Base-by-base conservation (phyloP, 495 filamentous ascomycete species). In the Glonium stellatum region DNA sequence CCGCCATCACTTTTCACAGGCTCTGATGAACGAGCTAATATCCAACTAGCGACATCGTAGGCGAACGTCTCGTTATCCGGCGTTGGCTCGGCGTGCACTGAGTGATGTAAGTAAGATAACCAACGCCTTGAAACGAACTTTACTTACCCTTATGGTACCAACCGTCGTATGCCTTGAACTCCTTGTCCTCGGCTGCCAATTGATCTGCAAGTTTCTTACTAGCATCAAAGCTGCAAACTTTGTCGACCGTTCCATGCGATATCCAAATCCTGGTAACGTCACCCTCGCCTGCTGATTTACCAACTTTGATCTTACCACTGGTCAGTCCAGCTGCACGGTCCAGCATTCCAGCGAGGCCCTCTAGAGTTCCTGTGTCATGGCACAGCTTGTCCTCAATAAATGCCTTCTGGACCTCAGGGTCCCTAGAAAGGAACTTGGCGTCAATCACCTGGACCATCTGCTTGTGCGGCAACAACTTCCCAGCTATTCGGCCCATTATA, bases 341-440 rank as follows among this genome's bases (percentile, higher is more conserved):
- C 64, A 96, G 69, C 84, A 96, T 82, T 0, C 82, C 84, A 1
- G 84, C 76, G 31, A 95, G 66, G 1, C 86, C 87, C 69, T 88
- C 84, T 19, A 95, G 72, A 41, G 90, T 95, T 12, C 90, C 92
- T 0, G 80, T 88, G 67, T 89, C 77, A 72, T 95, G 89, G 69
- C 82, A 79, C 57, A 96, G 75, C 66, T 73, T 63, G 70, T 96
- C 89, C 21, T 77, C 79, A 21, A 65, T 72, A 42, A 84, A 78
- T 25, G 73, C 78, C 67, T 77, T 69, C 36, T 76, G 74, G 31
- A 88, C 82, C 21, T 67, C 75, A 41, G 77, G 72, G 71, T 95
- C 87, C 8, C 88, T 79, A 27, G 78, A 82, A 52, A 95, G 61
- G 57, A 80, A 73, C 56, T 75, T 73, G 2, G 79, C 64, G 46